A percentile compares a stretch with the other conserved stretches of the same genome.
Evolutionary conservation across 2,329 filamentous ascomycete genomes (phyloP).

Genomic region (Phaeosphaeriaceae sp.): DNA sequence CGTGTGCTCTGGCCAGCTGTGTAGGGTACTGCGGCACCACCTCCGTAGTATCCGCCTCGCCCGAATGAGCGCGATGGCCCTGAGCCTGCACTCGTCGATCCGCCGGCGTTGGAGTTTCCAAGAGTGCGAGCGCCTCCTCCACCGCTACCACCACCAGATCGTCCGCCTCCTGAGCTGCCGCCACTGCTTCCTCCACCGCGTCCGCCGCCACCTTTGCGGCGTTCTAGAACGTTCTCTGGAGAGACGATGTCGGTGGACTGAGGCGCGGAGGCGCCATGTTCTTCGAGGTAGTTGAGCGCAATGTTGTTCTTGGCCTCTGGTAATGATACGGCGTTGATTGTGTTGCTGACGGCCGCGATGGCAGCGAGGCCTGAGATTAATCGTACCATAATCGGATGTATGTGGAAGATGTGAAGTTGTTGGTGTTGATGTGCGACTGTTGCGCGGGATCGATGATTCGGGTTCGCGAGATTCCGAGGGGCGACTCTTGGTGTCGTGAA

Average conservation of each 20-base stretch:
- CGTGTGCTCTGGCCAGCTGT: conserved; percentile 59
- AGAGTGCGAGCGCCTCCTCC: conserved; percentile 30
- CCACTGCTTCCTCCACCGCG: conserved; percentile 34
- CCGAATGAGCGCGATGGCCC: conserved; percentile 67
- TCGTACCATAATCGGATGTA: conserved; percentile 7
- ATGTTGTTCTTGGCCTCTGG: conserved; percentile 33
- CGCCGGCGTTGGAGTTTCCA: conserved; percentile 42
- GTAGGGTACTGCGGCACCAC: conserved; percentile 67
- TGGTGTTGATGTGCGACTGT: conserved; percentile 16
- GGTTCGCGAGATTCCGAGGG: not conserved
- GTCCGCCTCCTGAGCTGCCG: conserved; percentile 14
- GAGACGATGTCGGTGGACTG: conserved; percentile 34
- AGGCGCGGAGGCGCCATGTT: conserved; percentile 20
- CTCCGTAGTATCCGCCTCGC: conserved; percentile 71
- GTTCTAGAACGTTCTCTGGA: conserved; percentile 44
- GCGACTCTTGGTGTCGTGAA: not conserved
- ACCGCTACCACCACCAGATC: conserved; percentile 22
- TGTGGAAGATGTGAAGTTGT: conserved; percentile 7
- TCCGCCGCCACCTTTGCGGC: conserved; percentile 50
- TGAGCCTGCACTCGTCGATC: conserved; percentile 63
- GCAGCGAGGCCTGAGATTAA: conserved; percentile 38
- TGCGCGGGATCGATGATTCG: not conserved
- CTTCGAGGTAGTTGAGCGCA: conserved; percentile 25
- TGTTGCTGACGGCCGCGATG: conserved; percentile 28
- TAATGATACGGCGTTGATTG: conserved; percentile 35